A percentile compares a stretch with the other conserved stretches of the same genome.
Evolutionary conservation across 805 yeast genomes (phyloP).

Genomic region (Saccharomycopsis schoenii): DNA sequence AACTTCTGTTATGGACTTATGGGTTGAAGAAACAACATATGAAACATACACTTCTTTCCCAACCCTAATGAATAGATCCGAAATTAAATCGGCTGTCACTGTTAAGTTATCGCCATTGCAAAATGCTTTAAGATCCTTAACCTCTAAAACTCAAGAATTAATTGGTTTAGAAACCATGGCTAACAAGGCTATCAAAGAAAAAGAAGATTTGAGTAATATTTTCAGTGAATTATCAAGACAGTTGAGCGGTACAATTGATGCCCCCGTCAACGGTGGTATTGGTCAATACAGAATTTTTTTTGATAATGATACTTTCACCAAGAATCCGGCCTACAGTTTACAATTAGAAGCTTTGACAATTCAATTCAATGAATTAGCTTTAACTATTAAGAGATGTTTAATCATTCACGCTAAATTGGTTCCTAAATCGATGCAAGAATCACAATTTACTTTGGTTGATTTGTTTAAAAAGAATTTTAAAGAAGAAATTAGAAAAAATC

Average conservation of each 20-base stretch:
- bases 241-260: conserved; percentile 76
- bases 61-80: conserved; percentile 77
- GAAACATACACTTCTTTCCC: conserved; percentile 75
- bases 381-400: conserved; percentile 56
- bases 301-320: conserved; percentile 27
- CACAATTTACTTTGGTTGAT: conserved; percentile 59
- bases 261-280: conserved; percentile 91
- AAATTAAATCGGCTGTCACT: conserved; percentile 39
- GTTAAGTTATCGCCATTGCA: conserved; percentile 71
- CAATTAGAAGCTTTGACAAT: conserved; percentile 25
- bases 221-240: conserved; percentile 62
- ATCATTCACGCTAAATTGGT: conserved; percentile 58
- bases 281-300: conserved; percentile 71
- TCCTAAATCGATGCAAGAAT: conserved; percentile 42
- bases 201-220: conserved; percentile 36
- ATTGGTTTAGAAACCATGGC: conserved; percentile 56
- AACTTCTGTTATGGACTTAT: conserved; percentile 58
- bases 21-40: conserved; percentile 84
- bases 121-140: conserved; percentile 63
- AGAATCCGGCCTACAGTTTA: conserved; percentile 21
- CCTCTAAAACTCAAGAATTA: conserved; percentile 62
- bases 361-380: conserved; percentile 60
- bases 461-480: conserved; percentile 59
- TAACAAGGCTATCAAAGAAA: conserved; percentile 41
- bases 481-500: conserved; percentile 42